Evolutionary conservation across 129 eudicot genomes (phyloP).

Genomic region (Lactuca saligna): DNA sequence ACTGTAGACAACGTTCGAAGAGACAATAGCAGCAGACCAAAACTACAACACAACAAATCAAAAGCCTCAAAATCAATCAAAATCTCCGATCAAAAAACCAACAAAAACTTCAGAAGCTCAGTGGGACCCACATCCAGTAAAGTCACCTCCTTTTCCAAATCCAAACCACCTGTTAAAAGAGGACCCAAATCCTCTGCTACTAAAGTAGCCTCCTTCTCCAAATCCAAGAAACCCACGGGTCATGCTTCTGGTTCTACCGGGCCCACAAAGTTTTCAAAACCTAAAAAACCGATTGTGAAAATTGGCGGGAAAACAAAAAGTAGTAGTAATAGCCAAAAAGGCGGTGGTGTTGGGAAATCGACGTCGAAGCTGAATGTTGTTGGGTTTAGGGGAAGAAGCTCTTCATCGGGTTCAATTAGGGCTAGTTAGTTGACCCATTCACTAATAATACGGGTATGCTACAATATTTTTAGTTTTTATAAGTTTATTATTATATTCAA

Average conservation of each 20-base stretch:
- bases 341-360: constrained; percentile 32
- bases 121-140: constrained; percentile 39
- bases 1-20: constrained; percentile 54
- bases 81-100: constrained; percentile 35
- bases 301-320: constrained; percentile 33
- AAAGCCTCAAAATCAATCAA: constrained; percentile 36
- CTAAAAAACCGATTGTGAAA: constrained; percentile 28
- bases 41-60: constrained; percentile 50
- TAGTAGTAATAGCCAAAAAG: constrained; percentile 22
- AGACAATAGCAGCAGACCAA: constrained; percentile 68
- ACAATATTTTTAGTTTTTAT: not conserved
- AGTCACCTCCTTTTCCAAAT: constrained; percentile 26
- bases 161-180: constrained; percentile 37
- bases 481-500: too few relatives aligned
- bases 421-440: constrained; percentile 1
- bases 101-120: constrained; percentile 32
- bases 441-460: not conserved
- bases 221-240: constrained; percentile 26
- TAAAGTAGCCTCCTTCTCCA: constrained; percentile 33
- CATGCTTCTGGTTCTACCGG: constrained; percentile 4
- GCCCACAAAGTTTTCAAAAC: constrained; percentile 23
- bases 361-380: constrained; percentile 66
- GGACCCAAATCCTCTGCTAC: constrained; percentile 31
- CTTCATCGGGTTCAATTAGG: constrained; percentile 39
- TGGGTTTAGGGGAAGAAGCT: constrained; percentile 87